Base-by-base conservation (phyloP, 345 rosid species). In the Ricinus communis region DNA sequence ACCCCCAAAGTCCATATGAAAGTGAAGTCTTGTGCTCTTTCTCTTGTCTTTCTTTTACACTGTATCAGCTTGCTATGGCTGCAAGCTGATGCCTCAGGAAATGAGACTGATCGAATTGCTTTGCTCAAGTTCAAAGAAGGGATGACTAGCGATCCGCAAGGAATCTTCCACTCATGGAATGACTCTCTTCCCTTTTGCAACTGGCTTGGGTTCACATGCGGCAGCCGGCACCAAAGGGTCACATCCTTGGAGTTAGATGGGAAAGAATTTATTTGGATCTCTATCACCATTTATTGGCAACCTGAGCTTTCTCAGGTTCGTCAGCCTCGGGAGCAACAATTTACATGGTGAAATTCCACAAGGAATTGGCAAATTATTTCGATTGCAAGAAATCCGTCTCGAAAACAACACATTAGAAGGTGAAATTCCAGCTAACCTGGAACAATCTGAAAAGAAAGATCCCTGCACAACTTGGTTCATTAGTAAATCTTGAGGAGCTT, bases 381-480 rank as follows among this genome's bases (percentile, higher is more conserved):
- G 54, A 14, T 65, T 72, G 45, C 70, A 72, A 51, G 21, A 65
- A 0, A 31, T 72, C 43, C 14, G 7, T 22, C 24, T 64, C 65
- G 55, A 19, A 8, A 64, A 46, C 46, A 72, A 72, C 56, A 22
- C 76, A 8, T 56, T 72, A 22, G 22, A n/a, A 6, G 76, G 76
- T 21, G 47, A 30, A 27, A 65, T 72, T 43, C 70, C 76, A 5
- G 13, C 13, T 36, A 65, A 65, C 62, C 54, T 72, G 45, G 6
- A 77, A 68, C 15, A 27, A 47, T 5, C 49, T 77, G 33, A 1
- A 36, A 8, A 70, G 76, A 22, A 69, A 41, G 49, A 68, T 77
- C 67, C 81, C 74, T 0, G 4, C 28, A 53, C 55, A 77, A 45
- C 50, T 77, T 11, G 77, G 74, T 10, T 72, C 71, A 14, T 49